Evolutionary conservation across 208 protist genomes (phyloP), one percentile per base, ranked within the genome.

Genomic region (Leishmania amazonensis): DNA sequence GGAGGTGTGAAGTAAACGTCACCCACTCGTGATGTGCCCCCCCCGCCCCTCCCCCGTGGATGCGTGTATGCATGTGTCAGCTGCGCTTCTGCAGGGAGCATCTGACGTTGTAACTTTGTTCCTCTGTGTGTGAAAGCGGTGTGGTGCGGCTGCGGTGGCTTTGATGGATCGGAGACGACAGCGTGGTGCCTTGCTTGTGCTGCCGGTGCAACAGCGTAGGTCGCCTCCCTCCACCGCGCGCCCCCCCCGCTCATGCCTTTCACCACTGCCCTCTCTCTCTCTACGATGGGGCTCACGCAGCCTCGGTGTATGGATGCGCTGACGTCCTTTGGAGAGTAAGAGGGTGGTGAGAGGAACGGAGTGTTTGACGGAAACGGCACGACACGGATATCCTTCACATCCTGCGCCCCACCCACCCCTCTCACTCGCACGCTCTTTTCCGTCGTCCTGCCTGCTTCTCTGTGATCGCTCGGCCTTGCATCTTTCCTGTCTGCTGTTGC

Each of bases 1-100:
- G 73, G 81, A 95, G 57, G 87, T 98, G 42, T 98, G 28, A 74
- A 89, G 86, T 40, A 51, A 51, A 28, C 1, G 11, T 4, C 15
- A 0, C 62, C 13, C 62, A 40, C 58, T 13, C 76, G 53, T 35
- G 24, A 38, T 71, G 65, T 71, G 35, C 28, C 35, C 31, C 65
- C 51, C 17, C 51, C 15, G 2, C 28, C 28, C 28, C 62, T 68
- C 28, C 28, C 13, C 31, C 24, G 24, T 19, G 28, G n/a, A 15
- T 21, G 62, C 62, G 62, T 68, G 15, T 19, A 49, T 49, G 45
- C 45, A 9, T 47, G 31, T 35, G 62, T 35, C 51, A 15, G 7
- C 31, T 5, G 62, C 62, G 62, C 15, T 68, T 19, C 13, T 68
- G n/a, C 31, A 54, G 13, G 19, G 21, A 38, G 71, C 42, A 38